phyloP scores from a whole-genome alignment of 1,139 yeast species.

The Geotrichum histeridarum region DNA sequence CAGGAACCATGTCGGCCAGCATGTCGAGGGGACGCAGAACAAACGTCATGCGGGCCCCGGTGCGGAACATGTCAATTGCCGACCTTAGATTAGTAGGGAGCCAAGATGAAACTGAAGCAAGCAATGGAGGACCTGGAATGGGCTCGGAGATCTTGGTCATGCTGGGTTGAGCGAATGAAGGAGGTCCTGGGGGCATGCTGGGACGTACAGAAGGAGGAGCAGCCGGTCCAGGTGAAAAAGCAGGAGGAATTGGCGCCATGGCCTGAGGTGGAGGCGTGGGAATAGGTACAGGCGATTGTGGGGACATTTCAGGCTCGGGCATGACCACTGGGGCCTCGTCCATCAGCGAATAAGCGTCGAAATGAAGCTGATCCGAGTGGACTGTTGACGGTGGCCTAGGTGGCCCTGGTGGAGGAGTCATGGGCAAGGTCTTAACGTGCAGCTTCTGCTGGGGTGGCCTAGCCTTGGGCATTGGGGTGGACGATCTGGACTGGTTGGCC shows the following conservation, averaged over 20 bases:
- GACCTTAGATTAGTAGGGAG: not conserved
- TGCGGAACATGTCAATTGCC: slow-evolving; percentile 25
- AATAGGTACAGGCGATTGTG: too few species aligned
- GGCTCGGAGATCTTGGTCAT: too few species aligned
- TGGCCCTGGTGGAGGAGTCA: too few species aligned
- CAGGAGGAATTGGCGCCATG: too few species aligned
- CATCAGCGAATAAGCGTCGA: slow-evolving; percentile 6
- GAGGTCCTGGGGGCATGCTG: not conserved
- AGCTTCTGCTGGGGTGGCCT: too few species aligned
- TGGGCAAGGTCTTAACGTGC: too few species aligned
- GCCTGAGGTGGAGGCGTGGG: too few species aligned
- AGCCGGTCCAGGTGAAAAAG: too few species aligned
- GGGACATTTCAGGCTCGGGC: not conserved
- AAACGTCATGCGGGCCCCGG: slow-evolving; percentile 27
- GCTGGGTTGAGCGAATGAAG: not conserved
- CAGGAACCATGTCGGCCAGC: slow-evolving; percentile 30
- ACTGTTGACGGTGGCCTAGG: too few species aligned
- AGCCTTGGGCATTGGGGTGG: too few species aligned
- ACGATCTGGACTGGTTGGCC: too few species aligned
- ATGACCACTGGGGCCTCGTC: slow-evolving; percentile 4
- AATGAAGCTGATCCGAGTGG: not conserved
- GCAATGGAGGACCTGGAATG: not conserved
- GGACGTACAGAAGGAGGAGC: not conserved
- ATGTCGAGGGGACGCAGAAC: slow-evolving; percentile 31
- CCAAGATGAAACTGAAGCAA: not conserved